Evolutionary conservation across 2,329 filamentous ascomycete genomes (phyloP), one percentile per base, ranked within the genome.

Genomic region (Trichophaea hybrida): DNA sequence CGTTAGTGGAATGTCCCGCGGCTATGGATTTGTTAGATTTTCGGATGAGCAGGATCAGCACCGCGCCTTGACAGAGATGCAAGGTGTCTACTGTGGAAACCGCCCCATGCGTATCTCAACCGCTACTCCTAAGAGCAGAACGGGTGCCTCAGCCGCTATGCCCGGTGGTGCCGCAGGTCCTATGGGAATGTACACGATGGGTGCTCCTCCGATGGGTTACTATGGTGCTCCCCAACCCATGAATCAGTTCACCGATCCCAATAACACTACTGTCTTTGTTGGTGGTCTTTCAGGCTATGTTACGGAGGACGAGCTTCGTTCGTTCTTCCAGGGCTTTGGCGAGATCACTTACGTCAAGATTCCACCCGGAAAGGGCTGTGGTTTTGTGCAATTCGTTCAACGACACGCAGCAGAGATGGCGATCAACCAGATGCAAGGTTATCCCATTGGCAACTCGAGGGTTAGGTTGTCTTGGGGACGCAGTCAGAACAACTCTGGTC

Each of bases 261-360:
- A 98, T 81, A 98, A 98, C 77, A 98, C 93, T 15, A 98, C 93
- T 17, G 93, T 98, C 64, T 98, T 98, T 70, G 93, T 98, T 58
- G 93, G 93, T 67, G 93, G 93, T 57, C 82, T 98, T 4, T 96
- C 90, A 40, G 93, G 93, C 66, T 98, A 98, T 70, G 93, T 98
- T 64, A 98, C 93, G 52, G 93, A 98, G 77, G 93, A 98, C 70
- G 93, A 98, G 78, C 85, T 98, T n/a, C 88, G 93, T 65, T 96
- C 90, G 0, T 98, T 98, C 81, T 98, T 98, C 84, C 93, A 98
- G 74, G 93, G 93, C 69, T 98, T 98, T 66, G 93, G 93, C 62
- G 93, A 98, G 73, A 98, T 98, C 72, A 98, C 93, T 69, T 98
- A 98, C 73, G 93, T 98, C 77, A 98, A 98, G 83, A 98, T 98